Conservation (phyloP, 2,329 filamentous ascomycete genomes). For the Pyrenophora seminiperda region DNA sequence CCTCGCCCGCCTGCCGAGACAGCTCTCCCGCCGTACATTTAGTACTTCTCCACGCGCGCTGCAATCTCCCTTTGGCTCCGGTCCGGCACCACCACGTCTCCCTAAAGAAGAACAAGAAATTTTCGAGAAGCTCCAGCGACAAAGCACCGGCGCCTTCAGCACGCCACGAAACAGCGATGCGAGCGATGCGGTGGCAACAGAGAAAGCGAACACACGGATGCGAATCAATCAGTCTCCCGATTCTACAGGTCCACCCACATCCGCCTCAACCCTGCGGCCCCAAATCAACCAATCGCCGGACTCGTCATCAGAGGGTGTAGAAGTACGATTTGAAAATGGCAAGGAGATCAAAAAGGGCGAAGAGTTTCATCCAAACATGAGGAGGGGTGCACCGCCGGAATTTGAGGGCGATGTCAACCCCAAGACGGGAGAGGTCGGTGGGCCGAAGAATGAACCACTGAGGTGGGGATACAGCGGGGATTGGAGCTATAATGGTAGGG, state of each 20-base stretch:
- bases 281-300: conserved; percentile 22
- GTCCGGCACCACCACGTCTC: conserved; percentile 80
- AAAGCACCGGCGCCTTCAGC: conserved; percentile 76
- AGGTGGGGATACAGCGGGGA: conserved; percentile 78
- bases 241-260: conserved; percentile 5
- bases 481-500: conserved; percentile 94
- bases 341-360: conserved; percentile 62
- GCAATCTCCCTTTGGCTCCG: conserved; percentile 40
- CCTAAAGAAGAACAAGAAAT: conserved; percentile 87
- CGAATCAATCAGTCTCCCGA: conserved; percentile 45
- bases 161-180: conserved; percentile 56
- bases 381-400: conserved; percentile 81
- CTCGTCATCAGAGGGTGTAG: neutral
- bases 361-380: conserved; percentile 71
- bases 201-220: conserved; percentile 35
- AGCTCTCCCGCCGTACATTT: conserved; percentile 31
- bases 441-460: conserved; percentile 95
- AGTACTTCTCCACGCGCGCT: conserved; percentile 20
- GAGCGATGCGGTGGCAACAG: conserved; percentile 48
- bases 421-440: conserved; percentile 91
- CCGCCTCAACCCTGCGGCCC: conserved; percentile 1
- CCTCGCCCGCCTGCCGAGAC: conserved; percentile 30
- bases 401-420: conserved; percentile 93
- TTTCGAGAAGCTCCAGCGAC: conserved; percentile 82
- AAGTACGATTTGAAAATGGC: conserved; percentile 24